Conservation (phyloP, 2,329 filamentous ascomycete species). For the Dactylellina haptotyla region DNA sequence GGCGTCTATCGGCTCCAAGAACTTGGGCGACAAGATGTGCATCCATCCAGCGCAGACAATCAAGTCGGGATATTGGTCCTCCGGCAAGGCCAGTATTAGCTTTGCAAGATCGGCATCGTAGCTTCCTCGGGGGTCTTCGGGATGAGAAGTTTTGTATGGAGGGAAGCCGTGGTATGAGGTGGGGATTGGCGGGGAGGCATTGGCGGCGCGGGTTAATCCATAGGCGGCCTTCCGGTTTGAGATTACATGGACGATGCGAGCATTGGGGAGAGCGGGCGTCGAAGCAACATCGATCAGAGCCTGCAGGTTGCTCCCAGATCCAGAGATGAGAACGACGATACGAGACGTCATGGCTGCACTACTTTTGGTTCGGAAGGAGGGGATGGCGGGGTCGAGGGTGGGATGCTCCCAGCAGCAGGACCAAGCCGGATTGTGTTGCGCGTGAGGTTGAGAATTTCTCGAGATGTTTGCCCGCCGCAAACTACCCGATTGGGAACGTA, state of each 20-base stretch:
- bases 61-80: conserved; percentile 72
- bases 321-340: conserved; percentile 76
- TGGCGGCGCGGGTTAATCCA: conserved; percentile 71
- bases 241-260: conserved; percentile 69
- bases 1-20: conserved; percentile 74
- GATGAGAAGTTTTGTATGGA: conserved; percentile 76
- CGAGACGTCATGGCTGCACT: conserved; percentile 60
- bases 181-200: conserved; percentile 69
- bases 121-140: conserved; percentile 69
- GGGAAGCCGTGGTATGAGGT: conserved; percentile 84
- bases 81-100: conserved; percentile 67
- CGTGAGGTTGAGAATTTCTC: conserved; percentile 36
- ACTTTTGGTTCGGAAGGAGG: conserved; percentile 5
- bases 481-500: conserved; percentile 26
- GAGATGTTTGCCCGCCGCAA: conserved; percentile 33
- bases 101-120: conserved; percentile 81
- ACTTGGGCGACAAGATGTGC: conserved; percentile 78
- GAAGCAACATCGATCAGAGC: conserved; percentile 73
- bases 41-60: conserved; percentile 88
- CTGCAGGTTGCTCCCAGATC: conserved; percentile 81
- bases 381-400: conserved; percentile 24
- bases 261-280: conserved; percentile 62
- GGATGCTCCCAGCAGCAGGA: conserved; percentile 2
- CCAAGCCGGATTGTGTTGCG: conserved; percentile 32
- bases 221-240: conserved; percentile 73